Evolutionary conservation across 2,329 filamentous ascomycete species (phyloP), one percentile per base, ranked within the genome.

Genomic region (Lasiodiplodia sp.): DNA sequence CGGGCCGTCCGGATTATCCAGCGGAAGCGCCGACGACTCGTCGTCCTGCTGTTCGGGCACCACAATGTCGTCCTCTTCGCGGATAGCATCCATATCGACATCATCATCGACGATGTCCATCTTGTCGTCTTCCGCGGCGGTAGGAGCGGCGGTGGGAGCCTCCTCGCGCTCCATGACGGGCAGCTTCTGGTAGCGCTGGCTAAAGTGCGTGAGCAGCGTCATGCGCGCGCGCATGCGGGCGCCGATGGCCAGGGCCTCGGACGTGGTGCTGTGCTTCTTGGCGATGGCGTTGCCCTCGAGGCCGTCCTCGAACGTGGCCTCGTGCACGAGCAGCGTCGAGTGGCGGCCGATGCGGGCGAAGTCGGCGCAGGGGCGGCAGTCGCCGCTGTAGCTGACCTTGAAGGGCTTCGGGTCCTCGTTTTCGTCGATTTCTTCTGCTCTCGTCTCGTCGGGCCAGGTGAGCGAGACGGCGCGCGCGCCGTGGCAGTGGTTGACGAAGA

Each of bases 221-320:
- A 92, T 86, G 71, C 90, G 88, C 0, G 94, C 96, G 34, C 87
- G 80, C 96, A 99, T 99, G 56, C 84, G 81, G 14, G 87, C 85
- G 1, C 91, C 95, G 3, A 98, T 87, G 55, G 84, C 85, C 3
- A 99, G 86, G 0, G 96, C 96, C 82, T 99, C 96, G 16, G 87
- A 87, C 70, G 94, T 92, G 10, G 96, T 99, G 49, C 88, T 92
- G 83, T 99, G 96, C 76, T 91, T 94, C 87, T 99, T 99, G 64
- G 91, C 92, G 34, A 86, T 77, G 4, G 96, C 96, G 75, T 97
- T 94, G 18, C 86, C 87, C 49, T 80, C 74, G 73, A 97, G 87
- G 74, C 96, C 92, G 76, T 97, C 93, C 73, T 96, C 93, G 76
- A 99, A 98, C 0, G 96, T 99, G 71, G 94, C 94, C 85, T 99